Evolutionary conservation across 768 basidiomycete species (phyloP).

Genomic region (Leccinum longicurvipes): DNA sequence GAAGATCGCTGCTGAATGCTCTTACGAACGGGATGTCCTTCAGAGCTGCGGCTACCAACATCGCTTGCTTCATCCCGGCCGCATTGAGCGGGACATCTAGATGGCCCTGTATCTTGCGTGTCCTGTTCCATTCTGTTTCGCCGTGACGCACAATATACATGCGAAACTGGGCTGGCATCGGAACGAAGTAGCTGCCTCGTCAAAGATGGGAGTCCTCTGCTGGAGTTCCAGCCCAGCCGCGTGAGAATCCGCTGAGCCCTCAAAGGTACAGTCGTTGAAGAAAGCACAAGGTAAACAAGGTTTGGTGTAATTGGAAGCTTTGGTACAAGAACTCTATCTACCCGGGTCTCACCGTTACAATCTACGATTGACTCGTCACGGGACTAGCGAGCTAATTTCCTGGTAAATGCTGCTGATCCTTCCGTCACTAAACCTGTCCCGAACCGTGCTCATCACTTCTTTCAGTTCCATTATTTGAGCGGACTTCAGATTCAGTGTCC

Average conservation of each 20-base stretch:
- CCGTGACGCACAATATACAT: slow-evolving; percentile 75
- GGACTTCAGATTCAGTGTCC: slow-evolving; percentile 31
- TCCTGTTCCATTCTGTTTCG: slow-evolving; percentile 68
- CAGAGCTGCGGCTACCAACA: slow-evolving; percentile 51
- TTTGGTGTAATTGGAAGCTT: background rate
- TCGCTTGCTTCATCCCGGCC: slow-evolving; percentile 57
- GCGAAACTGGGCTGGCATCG: slow-evolving; percentile 36
- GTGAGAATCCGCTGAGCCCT: background rate
- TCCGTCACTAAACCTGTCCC: slow-evolving; percentile 53
- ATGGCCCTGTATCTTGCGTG: slow-evolving; percentile 71
- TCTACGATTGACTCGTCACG: slow-evolving; percentile 1
- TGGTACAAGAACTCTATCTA: background rate
- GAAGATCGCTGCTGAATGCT: slow-evolving; percentile 72
- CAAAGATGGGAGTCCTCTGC: background rate
- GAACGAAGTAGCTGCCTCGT: background rate
- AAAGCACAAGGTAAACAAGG: background rate
- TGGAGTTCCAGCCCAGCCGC: background rate
- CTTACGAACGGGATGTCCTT: slow-evolving; percentile 50
- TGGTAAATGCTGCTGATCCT: slow-evolving; percentile 49
- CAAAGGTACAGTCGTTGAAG: background rate
- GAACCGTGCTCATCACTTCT: slow-evolving; percentile 38
- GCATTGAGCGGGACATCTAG: slow-evolving; percentile 65
- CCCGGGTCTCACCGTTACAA: background rate
- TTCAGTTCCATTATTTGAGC: slow-evolving; percentile 41
- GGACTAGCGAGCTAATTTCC: slow-evolving; percentile 46